These are phyloP conservation scores for Lasiosphaeriaceae sp. DNA, from an alignment of 495 filamentous ascomycete species.

Conservation along the genomic window DNA sequence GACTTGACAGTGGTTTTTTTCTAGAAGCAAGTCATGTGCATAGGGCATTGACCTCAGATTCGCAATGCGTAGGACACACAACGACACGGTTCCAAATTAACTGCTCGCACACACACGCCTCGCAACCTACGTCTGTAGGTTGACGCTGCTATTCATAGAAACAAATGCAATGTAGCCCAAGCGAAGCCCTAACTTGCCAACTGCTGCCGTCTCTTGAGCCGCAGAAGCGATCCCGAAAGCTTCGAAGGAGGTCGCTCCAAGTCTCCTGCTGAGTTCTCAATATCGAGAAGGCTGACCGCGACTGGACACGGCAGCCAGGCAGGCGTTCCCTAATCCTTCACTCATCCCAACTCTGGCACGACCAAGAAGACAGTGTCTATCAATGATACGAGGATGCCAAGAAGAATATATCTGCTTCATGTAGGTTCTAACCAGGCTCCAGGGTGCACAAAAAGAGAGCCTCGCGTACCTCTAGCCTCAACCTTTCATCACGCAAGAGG, in stretches of 20 bases:
- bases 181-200: neutral
- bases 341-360: too few species aligned
- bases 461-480: too few species aligned
- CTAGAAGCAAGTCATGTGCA: neutral
- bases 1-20: neutral
- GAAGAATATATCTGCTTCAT: too few species aligned
- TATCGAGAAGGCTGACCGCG: neutral
- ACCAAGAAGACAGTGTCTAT: too few species aligned
- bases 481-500: too few species aligned
- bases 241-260: neutral
- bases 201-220: neutral
- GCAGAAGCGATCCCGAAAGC: neutral
- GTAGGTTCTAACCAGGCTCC: too few species aligned
- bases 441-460: too few species aligned
- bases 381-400: too few species aligned
- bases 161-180: neutral
- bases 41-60: neutral
- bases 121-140: neutral
- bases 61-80: neutral
- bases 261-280: neutral
- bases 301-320: too few species aligned
- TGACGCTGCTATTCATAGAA: conserved; percentile 17
- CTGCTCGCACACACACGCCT: conserved; percentile 6
- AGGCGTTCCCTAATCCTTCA: too few species aligned
- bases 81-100: conserved; percentile 13